Conservation (phyloP, 164 flowering plant species). For the Amborella trichopoda region DNA sequence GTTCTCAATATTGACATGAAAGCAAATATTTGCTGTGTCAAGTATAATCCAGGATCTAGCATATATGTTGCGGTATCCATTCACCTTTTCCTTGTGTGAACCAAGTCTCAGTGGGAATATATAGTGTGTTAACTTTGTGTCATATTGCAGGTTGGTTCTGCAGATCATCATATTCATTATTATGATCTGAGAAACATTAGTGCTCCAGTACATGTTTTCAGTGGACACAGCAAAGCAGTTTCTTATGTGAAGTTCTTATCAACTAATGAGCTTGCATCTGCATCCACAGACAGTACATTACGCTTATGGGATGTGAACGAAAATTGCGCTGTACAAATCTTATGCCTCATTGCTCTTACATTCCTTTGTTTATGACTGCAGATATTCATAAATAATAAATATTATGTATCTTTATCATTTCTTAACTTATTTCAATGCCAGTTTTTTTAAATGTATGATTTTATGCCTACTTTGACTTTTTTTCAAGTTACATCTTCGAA, state of each 20-base stretch:
- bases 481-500: no score
- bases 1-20: constrained; percentile 93
- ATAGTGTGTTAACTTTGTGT: constrained; percentile 1
- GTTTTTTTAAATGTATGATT: no score
- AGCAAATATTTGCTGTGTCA: constrained; percentile 96
- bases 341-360: neutral
- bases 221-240: constrained; percentile 88
- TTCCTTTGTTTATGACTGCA: neutral
- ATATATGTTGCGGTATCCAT: constrained; percentile 56
- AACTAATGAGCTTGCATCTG: constrained; percentile 86
- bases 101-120: neutral
- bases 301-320: constrained; percentile 94
- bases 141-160: constrained; percentile 83
- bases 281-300: constrained; percentile 95
- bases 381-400: neutral
- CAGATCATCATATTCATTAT: constrained; percentile 90
- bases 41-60: constrained; percentile 92
- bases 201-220: constrained; percentile 75
- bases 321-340: constrained; percentile 50
- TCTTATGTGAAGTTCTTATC: constrained; percentile 97
- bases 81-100: neutral
- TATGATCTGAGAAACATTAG: constrained; percentile 82
- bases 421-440: no score
- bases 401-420: neutral
- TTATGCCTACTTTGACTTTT: no score